phyloP scores from a whole-genome alignment of 2,329 filamentous ascomycete species.

The Cladosporium colombiae region DNA sequence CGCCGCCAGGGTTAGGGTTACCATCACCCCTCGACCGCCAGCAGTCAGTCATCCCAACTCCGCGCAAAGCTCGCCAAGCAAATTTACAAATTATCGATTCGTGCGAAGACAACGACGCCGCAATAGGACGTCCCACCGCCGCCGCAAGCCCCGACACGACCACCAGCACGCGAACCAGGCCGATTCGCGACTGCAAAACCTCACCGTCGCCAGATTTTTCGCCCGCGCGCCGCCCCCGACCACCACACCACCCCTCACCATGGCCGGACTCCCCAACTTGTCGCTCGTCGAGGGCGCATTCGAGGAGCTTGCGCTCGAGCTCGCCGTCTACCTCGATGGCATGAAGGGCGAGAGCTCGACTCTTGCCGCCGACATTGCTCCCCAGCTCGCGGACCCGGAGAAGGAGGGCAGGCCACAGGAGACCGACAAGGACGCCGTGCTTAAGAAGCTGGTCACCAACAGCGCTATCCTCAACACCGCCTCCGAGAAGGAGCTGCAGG shows the following conservation, averaged over 20 bases:
- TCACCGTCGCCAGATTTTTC: background rate
- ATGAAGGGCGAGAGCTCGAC: conserved; percentile 64
- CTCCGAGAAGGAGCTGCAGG: conserved; percentile 94
- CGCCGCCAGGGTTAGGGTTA: background rate
- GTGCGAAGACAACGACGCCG: conserved; percentile 11
- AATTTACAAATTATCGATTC: conserved; percentile 10
- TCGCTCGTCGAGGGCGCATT: conserved; percentile 86
- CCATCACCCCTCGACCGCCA: background rate
- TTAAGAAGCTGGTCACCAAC: conserved; percentile 85
- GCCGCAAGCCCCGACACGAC: background rate
- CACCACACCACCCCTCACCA: conserved; percentile 33
- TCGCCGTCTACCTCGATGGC: conserved; percentile 89
- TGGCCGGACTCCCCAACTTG: conserved; percentile 63
- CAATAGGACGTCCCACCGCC: conserved; percentile 9
- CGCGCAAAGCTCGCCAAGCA: conserved; percentile 11
- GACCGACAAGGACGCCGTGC: conserved; percentile 75
- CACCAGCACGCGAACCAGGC: conserved; percentile 15
- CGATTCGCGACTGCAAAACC: conserved; percentile 13
- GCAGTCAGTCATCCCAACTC: background rate
- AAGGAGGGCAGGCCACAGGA: conserved; percentile 48
- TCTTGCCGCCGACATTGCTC: conserved; percentile 65
- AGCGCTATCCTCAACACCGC: conserved; percentile 76
- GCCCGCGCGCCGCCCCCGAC: conserved; percentile 12
- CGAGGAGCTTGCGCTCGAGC: conserved; percentile 88
- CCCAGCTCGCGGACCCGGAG: conserved; percentile 58